phyloP scores from a whole-genome alignment of 2,329 filamentous ascomycete genomes.

The Colletotrichum musae region DNA sequence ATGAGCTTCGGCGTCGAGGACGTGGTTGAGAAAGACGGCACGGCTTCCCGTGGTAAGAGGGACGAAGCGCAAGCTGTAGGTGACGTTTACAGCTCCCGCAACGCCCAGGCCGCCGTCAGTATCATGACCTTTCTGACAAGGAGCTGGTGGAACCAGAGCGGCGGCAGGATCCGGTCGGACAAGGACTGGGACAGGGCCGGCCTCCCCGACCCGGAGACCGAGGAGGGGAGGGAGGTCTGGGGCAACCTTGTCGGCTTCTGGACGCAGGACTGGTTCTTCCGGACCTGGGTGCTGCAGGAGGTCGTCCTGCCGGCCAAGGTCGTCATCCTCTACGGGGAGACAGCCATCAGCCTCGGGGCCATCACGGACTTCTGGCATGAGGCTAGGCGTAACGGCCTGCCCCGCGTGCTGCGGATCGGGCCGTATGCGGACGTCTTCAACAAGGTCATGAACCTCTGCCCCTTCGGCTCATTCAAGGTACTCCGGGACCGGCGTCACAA shows the following conservation, averaged over 20 bases:
- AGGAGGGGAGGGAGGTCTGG: conserved; percentile 4
- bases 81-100: not conserved
- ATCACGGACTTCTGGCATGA: conserved; percentile 24
- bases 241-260: conserved; percentile 21
- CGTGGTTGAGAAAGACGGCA: not conserved
- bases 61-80: not conserved
- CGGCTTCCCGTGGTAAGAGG: not conserved
- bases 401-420: conserved; percentile 15
- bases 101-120: conserved; percentile 17
- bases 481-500: conserved; percentile 8
- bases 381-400: conserved; percentile 8
- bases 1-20: conserved; percentile 4
- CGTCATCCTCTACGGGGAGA: conserved; percentile 8
- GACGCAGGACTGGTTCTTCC: conserved; percentile 33
- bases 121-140: conserved; percentile 32
- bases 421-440: conserved; percentile 22
- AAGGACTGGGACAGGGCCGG: conserved; percentile 4
- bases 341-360: conserved; percentile 24
- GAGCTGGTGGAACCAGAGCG: conserved; percentile 2
- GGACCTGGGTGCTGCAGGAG: conserved; percentile 35
- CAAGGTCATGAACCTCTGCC: conserved; percentile 17
- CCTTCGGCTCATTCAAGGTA: conserved; percentile 14
- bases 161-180: conserved; percentile 14
- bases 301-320: conserved; percentile 24
- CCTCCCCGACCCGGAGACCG: conserved; percentile 5